Evolutionary conservation across 305 asterid species (phyloP), one percentile per base, ranked within the genome.

Genomic region (Nicotiana rustica): DNA sequence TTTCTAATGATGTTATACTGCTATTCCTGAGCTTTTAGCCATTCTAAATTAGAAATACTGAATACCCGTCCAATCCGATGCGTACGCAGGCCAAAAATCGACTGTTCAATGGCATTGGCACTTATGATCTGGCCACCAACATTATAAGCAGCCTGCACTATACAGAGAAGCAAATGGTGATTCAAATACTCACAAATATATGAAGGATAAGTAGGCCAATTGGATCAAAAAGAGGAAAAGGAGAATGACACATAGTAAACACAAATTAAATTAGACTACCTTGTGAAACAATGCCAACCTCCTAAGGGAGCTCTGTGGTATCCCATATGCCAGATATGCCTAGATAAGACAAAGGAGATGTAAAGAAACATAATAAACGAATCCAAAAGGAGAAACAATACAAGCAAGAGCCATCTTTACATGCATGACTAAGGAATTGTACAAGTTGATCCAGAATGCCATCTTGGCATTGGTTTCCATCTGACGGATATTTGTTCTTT

Each of bases 371-470:
- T 67, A 9, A 31, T 55, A 19, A 35, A 36, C n/a, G 18, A 65
- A 35, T 47, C 33, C 25, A 35, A 31, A 71, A 83, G 77, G 44
- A 9, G 25, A 38, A 65, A 12, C 8, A 47, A 47, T 73, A 38
- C 67, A 78, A 81, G 60, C 60, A 60, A 81, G 67, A 35, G 1
- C 29, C 6, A 61, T 73, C 29, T 79, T 86, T 88, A 91, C 92
- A 89, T 91, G 94, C 92, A 91, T 91, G 70, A 91, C 86, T 86
- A 91, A 86, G 77, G 94, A 85, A 87, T 91, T 91, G 84, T 91
- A 90, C 86, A 91, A 79, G 86, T 91, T 91, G 88, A 91, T 91
- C 94, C 94, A 91, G 82, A 91, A 91, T 18, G 94, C 92, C 67
- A 82, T 77, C 86, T 88, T 88, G 36, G 88, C 86, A 77, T 87